A percentile compares a stretch with the other conserved stretches of the same genome.
These are phyloP conservation scores for Retiboletus flavoniger DNA, from an alignment of 1,284 basidiomycete genomes.

Conservation along the genomic window DNA sequence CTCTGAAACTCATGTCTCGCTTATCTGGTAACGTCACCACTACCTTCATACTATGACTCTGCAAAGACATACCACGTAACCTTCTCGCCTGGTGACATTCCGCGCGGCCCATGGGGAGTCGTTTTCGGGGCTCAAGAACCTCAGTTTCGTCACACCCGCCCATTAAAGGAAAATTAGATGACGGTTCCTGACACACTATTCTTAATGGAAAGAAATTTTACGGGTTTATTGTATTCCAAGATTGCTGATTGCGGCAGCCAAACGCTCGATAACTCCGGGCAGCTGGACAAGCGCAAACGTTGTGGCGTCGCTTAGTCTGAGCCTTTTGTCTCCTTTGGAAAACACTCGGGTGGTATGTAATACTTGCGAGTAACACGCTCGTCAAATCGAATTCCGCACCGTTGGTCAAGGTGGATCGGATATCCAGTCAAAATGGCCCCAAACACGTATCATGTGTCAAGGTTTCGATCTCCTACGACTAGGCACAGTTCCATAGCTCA, in stretches of 20 bases:
- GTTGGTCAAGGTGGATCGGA: background rate
- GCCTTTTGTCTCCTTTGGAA: background rate
- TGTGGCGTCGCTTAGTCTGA: background rate
- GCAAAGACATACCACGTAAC: background rate
- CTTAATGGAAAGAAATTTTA: background rate
- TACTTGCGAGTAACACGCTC: background rate
- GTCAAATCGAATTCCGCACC: background rate
- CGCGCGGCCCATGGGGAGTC: background rate
- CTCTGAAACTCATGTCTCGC: conserved; percentile 16
- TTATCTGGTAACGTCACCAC: conserved; percentile 18
- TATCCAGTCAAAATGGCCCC: too few species aligned
- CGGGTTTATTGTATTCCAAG: background rate
- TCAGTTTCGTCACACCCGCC: background rate
- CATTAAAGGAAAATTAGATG: background rate
- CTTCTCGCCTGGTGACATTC: background rate
- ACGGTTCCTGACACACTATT: background rate
- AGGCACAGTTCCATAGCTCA: background rate
- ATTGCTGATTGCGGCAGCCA: too few species aligned
- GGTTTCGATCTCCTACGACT: background rate
- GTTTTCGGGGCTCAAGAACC: background rate
- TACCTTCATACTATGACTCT: background rate
- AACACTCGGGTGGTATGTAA: too few species aligned
- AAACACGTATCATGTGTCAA: background rate
- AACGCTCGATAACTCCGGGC: background rate
- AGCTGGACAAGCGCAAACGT: background rate